Evolutionary conservation across 2,329 filamentous ascomycete species (phyloP).

Genomic region (Cercospora sp.): DNA sequence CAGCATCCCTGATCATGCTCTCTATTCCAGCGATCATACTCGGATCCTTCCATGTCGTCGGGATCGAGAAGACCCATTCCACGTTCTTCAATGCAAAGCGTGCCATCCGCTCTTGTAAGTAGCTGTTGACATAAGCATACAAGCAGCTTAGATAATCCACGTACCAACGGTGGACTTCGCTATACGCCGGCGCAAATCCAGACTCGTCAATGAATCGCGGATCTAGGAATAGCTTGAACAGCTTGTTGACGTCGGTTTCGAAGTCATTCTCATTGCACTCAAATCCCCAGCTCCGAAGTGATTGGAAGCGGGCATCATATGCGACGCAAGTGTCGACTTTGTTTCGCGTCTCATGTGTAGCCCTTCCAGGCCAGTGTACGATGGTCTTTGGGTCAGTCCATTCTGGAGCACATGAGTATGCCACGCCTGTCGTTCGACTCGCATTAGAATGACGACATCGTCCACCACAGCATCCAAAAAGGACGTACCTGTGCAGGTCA

Average conservation of each 20-base stretch:
- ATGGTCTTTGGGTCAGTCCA: constrained; percentile 26
- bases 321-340: constrained; percentile 27
- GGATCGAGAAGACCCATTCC: constrained; percentile 6
- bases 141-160: constrained; percentile 22
- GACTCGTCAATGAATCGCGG: constrained; percentile 19
- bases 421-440: background rate
- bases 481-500: constrained; percentile 22
- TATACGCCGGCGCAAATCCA: background rate
- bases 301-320: constrained; percentile 11
- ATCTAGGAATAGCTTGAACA: constrained; percentile 31
- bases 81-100: constrained; percentile 12
- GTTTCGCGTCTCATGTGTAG: constrained; percentile 19
- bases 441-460: too few species aligned
- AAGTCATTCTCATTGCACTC: constrained; percentile 21
- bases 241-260: constrained; percentile 16
- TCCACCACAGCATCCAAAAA: too few species aligned
- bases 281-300: constrained; percentile 26
- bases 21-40: constrained; percentile 5
- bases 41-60: background rate
- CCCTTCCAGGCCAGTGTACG: constrained; percentile 27
- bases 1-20: background rate
- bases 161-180: constrained; percentile 21
- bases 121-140: constrained; percentile 8
- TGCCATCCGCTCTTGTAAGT: constrained; percentile 13
- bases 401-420: constrained; percentile 23